Conservation (phyloP, 1,284 basidiomycete species). For the Ustilago xerochloae region DNA sequence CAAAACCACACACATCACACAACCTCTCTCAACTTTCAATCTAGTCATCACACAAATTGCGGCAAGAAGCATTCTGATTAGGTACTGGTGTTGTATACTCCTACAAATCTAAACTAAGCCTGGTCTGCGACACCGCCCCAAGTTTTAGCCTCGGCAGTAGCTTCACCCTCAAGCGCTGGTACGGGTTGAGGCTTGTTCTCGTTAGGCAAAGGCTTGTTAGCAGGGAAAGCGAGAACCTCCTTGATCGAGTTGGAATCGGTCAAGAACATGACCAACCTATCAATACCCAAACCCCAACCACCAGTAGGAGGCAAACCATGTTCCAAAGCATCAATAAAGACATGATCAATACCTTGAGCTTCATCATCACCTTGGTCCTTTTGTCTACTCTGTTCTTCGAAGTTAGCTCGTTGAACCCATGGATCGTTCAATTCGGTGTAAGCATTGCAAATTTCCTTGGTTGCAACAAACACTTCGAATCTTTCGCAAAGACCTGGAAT, state of each 20-base stretch:
- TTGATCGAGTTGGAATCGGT: conserved; percentile 76
- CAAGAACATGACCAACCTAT: conserved; percentile 58
- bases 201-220: conserved; percentile 78
- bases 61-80: too few relatives aligned
- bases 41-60: too few relatives aligned
- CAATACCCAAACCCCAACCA: conserved; percentile 71
- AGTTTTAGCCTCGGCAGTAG: conserved; percentile 14
- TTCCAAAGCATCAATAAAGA: conserved; percentile 78
- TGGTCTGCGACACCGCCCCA: too few relatives aligned
- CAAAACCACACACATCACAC: too few relatives aligned
- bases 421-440: conserved; percentile 83
- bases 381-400: conserved; percentile 90
- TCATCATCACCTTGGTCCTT: conserved; percentile 98
- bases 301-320: conserved; percentile 97
- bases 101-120: too few relatives aligned
- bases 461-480: conserved; percentile 98
- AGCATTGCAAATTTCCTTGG: conserved; percentile 82
- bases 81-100: too few relatives aligned
- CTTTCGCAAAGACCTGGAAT: conserved; percentile 88
- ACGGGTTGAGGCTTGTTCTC: conserved; percentile 44
- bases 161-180: conserved; percentile 23
- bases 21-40: too few relatives aligned
- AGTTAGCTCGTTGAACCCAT: conserved; percentile 87
- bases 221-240: conserved; percentile 88
- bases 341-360: conserved; percentile 88